Evolutionary conservation across 2,329 filamentous ascomycete species (phyloP).

Genomic region (Paecilomyces sp.): DNA sequence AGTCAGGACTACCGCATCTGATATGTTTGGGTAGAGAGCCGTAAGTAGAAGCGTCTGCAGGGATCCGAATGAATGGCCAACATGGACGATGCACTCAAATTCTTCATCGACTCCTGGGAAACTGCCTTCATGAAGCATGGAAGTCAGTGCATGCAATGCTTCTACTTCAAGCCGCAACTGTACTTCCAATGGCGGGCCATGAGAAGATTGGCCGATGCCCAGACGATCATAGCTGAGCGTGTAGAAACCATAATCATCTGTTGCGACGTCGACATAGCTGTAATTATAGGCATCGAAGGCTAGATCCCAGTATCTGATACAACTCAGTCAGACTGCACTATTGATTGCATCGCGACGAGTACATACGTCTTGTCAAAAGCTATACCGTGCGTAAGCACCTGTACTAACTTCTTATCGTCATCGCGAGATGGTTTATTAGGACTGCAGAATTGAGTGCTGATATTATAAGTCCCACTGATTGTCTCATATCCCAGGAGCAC

Average conservation of each 20-base stretch:
- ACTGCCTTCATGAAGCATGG: not conserved
- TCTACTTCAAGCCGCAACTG: not conserved
- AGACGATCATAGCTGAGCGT: not conserved
- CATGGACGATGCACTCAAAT: not conserved
- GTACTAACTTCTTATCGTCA: not conserved
- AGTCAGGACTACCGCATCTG: not conserved
- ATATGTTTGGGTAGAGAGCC: not conserved
- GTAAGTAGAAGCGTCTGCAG: not conserved
- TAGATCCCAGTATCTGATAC: not conserved
- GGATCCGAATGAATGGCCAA: not conserved
- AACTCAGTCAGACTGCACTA: no score
- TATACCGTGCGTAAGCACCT: not conserved
- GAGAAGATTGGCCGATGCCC: not conserved
- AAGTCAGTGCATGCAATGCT: not conserved
- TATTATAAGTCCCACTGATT: not conserved
- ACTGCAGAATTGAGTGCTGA: not conserved
- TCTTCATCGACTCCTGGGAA: not conserved
- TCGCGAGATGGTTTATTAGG: not conserved
- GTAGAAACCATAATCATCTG: not conserved
- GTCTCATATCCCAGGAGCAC: not conserved
- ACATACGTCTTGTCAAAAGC: not conserved
- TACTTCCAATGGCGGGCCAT: not conserved
- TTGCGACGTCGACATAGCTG: not conserved
- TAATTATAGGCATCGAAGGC: not conserved
- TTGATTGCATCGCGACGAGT: no score